phyloP scores from a whole-genome alignment of 768 basidiomycete genomes.

The Amanita phalloides region DNA sequence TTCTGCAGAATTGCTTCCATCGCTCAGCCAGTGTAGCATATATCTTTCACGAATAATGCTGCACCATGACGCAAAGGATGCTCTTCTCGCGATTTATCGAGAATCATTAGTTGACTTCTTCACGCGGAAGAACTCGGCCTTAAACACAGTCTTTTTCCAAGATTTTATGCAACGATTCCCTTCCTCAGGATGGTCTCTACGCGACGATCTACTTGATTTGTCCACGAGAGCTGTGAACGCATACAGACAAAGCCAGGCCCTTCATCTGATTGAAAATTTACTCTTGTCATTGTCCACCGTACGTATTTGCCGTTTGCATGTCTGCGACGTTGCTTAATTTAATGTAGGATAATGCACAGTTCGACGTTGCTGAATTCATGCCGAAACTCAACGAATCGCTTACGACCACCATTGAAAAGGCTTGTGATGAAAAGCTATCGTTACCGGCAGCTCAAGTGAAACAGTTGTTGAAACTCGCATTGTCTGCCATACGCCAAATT shows the following conservation, averaged over 20 bases:
- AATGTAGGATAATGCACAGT: conserved; percentile 14
- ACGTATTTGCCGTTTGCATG: conserved; percentile 11
- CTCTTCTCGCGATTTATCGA: conserved; percentile 45
- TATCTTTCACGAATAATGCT: conserved; percentile 50
- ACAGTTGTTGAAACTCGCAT: conserved; percentile 64
- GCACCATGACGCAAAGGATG: conserved; percentile 29
- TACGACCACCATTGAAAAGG: conserved; percentile 32
- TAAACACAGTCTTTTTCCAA: conserved; percentile 66
- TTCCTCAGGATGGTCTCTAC: conserved; percentile 51
- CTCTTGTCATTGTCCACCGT: conserved; percentile 45
- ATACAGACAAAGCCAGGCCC: conserved; percentile 67
- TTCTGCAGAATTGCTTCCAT: conserved; percentile 48
- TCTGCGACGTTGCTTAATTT: background rate
- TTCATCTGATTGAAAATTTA: conserved; percentile 60
- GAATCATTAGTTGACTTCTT: conserved; percentile 66
- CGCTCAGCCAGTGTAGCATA: conserved; percentile 59
- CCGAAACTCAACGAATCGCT: conserved; percentile 36
- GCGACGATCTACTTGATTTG: conserved; percentile 45
- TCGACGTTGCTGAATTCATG: conserved; percentile 42
- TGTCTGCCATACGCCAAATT: conserved; percentile 56
- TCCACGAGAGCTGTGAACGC: conserved; percentile 56
- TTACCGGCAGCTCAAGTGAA: conserved; percentile 61
- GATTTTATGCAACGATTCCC: conserved; percentile 68
- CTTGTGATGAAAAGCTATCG: conserved; percentile 34
- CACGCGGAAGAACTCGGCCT: conserved; percentile 67